Evolutionary conservation across 495 filamentous ascomycete species (phyloP), one percentile per base, ranked within the genome.

Genomic region (Amphirosellinia nigrospora): DNA sequence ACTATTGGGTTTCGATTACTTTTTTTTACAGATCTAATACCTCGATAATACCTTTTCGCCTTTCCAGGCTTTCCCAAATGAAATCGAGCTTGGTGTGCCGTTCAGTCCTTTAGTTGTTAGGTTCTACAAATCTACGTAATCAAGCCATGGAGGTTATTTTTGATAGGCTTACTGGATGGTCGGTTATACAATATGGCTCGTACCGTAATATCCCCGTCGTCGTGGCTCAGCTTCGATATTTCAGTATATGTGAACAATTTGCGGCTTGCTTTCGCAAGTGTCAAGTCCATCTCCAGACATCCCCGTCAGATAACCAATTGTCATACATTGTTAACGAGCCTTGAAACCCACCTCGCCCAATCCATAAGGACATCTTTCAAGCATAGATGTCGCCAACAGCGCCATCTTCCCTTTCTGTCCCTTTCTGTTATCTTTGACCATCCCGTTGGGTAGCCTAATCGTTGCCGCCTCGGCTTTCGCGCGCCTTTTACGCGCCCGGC

Each of bases 401-500:
- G 21, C 28, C 21, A 23, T 7, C 38, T 70, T 74, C 71, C 46
- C 53, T 59, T 23, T 61, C 52, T 23, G 39, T 7, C 7, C 43
- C 65, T 11, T 26, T 38, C 43, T 73, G 65, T 66, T 61, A 60
- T 41, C 65, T 59, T 64, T 64, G 16, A 34, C 68, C 71, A 26
- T 38, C 41, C 70, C 70, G n/a, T 28, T 60, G 45, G 21, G 19
- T 30, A 43, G 16, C 16, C 36, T 69, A 34, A 34, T 73, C 32
- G 71, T 75, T 0, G 73, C 76, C 11, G 71, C 77, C 64, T 77
- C 79, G 0, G 79, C 80, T 69, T 86, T 88, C 4, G 77, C 81
- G 41, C 82, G 75, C 74, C 71, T 81, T 78, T 87, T 88, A 71
- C 83, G 78, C 45, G 81, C 83, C 41, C 86, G 70, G 61, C 86